Conservation (phyloP, 768 basidiomycete species). For the Crucibulum laeve region DNA sequence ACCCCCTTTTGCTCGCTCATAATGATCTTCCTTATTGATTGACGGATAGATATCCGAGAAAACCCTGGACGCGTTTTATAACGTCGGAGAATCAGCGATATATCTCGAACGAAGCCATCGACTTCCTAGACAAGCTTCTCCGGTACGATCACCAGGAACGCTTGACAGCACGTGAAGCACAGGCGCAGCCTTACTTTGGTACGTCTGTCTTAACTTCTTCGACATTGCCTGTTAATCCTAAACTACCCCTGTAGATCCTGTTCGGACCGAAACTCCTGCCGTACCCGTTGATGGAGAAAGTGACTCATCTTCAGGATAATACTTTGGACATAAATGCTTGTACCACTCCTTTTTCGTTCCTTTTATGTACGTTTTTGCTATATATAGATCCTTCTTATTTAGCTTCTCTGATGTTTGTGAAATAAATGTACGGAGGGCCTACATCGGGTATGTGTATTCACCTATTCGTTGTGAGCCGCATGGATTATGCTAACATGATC, state of each 20-base stretch:
- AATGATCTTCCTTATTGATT: constrained; percentile 6
- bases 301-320: constrained; percentile 48
- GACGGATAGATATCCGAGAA: constrained; percentile 72
- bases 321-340: constrained; percentile 7
- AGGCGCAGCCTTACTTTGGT: constrained; percentile 93
- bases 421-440: neutral
- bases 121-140: constrained; percentile 91
- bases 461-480: too few relatives aligned
- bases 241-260: constrained; percentile 50
- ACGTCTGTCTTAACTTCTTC: constrained; percentile 14
- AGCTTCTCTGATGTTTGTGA: constrained; percentile 12
- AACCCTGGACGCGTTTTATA: constrained; percentile 94
- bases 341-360: constrained; percentile 17
- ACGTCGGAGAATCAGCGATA: constrained; percentile 95
- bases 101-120: constrained; percentile 95
- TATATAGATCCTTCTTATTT: constrained; percentile 31
- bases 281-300: constrained; percentile 57
- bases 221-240: constrained; percentile 9
- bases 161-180: constrained; percentile 90
- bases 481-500: too few relatives aligned
- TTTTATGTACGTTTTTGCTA: constrained; percentile 26
- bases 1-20: neutral
- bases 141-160: constrained; percentile 98
- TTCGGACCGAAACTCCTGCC: constrained; percentile 43
- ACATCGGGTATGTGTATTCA: constrained; percentile 10